Percentiles rank a stretch among this genome's conserved stretches.
Conservation (phyloP, 2,329 filamentous ascomycete genomes). For the Coleophoma crateriformis region DNA sequence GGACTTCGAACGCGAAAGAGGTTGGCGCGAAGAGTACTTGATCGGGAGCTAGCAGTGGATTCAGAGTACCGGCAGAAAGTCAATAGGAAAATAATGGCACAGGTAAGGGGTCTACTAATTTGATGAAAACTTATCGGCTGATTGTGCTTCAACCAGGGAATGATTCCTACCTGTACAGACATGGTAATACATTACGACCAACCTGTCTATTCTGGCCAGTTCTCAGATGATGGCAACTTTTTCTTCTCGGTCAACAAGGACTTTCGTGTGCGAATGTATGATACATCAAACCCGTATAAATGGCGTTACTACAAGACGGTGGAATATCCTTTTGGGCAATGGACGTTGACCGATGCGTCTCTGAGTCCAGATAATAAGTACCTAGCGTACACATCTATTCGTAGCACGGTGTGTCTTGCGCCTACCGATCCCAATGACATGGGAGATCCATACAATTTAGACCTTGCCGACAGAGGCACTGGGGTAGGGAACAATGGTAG, state of each 20-base stretch:
- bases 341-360: conserved; percentile 94
- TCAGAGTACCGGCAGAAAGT: conserved; percentile 51
- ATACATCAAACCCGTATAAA: conserved; percentile 89
- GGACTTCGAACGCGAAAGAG: conserved; percentile 38
- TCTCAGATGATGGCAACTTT: conserved; percentile 95
- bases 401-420: conserved; percentile 77
- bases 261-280: conserved; percentile 94
- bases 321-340: conserved; percentile 78
- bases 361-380: conserved; percentile 88
- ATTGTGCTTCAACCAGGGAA: conserved; percentile 39
- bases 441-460: conserved; percentile 74
- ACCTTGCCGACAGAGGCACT: conserved; percentile 52
- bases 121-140: neutral
- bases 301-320: conserved; percentile 97
- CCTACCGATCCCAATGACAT: conserved; percentile 79
- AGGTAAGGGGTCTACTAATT: conserved; percentile 39
- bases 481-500: neutral
- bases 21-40: conserved; percentile 66
- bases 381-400: conserved; percentile 87
- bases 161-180: conserved; percentile 78
- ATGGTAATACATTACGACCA: conserved; percentile 83
- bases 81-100: conserved; percentile 61
- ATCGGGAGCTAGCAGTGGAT: conserved; percentile 74
- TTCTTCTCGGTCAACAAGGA: conserved; percentile 92
- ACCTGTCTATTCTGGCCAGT: conserved; percentile 91